phyloP scores from a whole-genome alignment of 192 early-diverging fungal species.

The Globomyces pollinis-pini region DNA sequence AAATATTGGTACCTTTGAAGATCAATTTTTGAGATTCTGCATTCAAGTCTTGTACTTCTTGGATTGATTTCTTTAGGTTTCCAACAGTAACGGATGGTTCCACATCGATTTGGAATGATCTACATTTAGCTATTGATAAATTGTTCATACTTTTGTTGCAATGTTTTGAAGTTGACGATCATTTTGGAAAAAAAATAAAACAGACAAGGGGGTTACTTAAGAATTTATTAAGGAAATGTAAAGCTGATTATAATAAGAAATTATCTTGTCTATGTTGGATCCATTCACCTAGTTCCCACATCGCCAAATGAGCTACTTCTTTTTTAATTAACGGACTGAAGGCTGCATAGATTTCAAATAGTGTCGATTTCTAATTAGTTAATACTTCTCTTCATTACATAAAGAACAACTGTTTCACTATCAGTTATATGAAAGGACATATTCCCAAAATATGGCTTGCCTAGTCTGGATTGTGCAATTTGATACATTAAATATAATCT shows the following conservation, averaged over 20 bases:
- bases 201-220: no score
- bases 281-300: conserved; percentile 55
- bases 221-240: no score
- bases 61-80: conserved; percentile 72
- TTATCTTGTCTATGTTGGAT: no score
- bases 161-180: conserved; percentile 86
- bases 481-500: conserved; percentile 19
- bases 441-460: background rate
- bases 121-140: no score
- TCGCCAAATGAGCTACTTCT: conserved; percentile 44
- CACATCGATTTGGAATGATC: conserved; percentile 51
- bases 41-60: conserved; percentile 59
- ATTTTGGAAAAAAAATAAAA: conserved; percentile 35
- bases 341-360: conserved; percentile 25
- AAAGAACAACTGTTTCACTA: background rate
- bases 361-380: no score
- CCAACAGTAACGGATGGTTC: conserved; percentile 27
- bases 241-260: no score
- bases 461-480: background rate
- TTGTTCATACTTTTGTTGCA: conserved; percentile 64
- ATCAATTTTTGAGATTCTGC: conserved; percentile 79
- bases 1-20: conserved; percentile 56
- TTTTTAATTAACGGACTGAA: conserved; percentile 31
- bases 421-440: background rate
- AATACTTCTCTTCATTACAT: background rate